Base-by-base conservation (phyloP, 192 early-diverging fungal species). In the Obelidium mucronatum region DNA sequence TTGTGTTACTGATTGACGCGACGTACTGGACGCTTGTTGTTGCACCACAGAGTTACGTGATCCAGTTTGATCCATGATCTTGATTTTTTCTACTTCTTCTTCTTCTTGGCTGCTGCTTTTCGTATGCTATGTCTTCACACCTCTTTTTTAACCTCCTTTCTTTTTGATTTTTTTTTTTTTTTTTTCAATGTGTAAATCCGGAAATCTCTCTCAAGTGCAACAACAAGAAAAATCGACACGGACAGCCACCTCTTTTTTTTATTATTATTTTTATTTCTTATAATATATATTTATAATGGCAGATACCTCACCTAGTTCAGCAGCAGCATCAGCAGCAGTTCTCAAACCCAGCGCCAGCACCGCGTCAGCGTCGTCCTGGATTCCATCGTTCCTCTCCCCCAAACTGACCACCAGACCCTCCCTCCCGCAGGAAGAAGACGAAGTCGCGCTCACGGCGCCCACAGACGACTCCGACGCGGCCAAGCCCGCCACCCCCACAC, bases 321-420 rank as follows among this genome's bases (percentile, higher is more conserved):
- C n/a, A n/a, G n/a, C n/a, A n/a, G n/a, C n/a, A n/a, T n/a, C n/a
- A n/a, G n/a, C n/a, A n/a, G n/a, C 55, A 11, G 17, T 22, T 22
- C 11, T 58, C 17, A 58, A 58, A 58, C 55, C 55, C 55, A 58
- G 55, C 55, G 17, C 55, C 55, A n/a, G n/a, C n/a, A n/a, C n/a
- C n/a, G n/a, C n/a, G n/a, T n/a, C n/a, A n/a, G n/a, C 48, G 22
- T 51, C 48, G 11, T 58, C 55, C 22, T 58, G 55, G 55, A 58
- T 58, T 24, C 55, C 55, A 11, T 0, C 55, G 13, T 58, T 58
- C 55, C 24, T 58, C 55, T 58, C 55, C 55, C 55, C 55, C 5
- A 58, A 58, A 58, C 24, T 26, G 17, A 26, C 8, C 5, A 8
- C 22, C 6, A 22, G 8, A 22, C 8, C 55, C 55, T 31, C 55